A percentile compares a stretch with the other conserved stretches of the same genome.
phyloP scores from a whole-genome alignment of 2,329 filamentous ascomycete genomes.

The Fusarium secorum region DNA sequence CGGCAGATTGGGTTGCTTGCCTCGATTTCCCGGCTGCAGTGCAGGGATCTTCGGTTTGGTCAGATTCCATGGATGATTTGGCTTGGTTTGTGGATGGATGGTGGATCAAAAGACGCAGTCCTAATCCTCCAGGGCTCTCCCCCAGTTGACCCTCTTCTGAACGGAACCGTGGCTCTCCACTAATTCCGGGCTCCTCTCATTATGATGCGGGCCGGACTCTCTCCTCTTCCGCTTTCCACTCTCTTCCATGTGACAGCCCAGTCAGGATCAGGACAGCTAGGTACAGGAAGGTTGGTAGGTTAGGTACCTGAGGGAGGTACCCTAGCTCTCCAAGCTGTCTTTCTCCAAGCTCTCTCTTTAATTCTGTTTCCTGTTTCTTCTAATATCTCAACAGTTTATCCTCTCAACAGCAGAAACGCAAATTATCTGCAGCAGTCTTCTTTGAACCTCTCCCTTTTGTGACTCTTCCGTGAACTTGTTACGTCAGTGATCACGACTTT shows the following conservation, averaged over 20 bases:
- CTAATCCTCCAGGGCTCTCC: background rate
- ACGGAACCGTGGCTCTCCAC: background rate
- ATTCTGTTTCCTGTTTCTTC: background rate
- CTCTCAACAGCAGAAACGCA: background rate
- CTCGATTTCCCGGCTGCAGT: constrained; percentile 15
- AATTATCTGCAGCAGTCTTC: background rate
- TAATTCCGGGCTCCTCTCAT: constrained; percentile 11
- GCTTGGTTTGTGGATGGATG: background rate
- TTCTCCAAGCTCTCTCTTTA: background rate
- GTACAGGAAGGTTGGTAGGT: background rate
- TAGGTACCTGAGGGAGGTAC: background rate
- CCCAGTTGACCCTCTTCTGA: constrained; percentile 4
- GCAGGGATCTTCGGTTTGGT: constrained; percentile 12
- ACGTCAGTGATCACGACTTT: constrained; percentile 27
- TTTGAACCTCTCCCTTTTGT: background rate
- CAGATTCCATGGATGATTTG: background rate
- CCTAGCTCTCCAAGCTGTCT: constrained; percentile 8
- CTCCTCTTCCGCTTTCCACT: constrained; percentile 31
- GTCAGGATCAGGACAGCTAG: background rate
- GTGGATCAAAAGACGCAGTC: constrained; percentile 7
- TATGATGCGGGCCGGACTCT: constrained; percentile 25
- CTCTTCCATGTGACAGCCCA: constrained; percentile 33
- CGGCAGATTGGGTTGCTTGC: background rate
- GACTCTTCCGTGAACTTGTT: constrained; percentile 28
- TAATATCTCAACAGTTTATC: constrained; percentile 1